Percentiles rank a stretch among this genome's conserved stretches.
Evolutionary conservation across 805 yeast genomes (phyloP).

Genomic region (Saccharomycopsis selenospora): DNA sequence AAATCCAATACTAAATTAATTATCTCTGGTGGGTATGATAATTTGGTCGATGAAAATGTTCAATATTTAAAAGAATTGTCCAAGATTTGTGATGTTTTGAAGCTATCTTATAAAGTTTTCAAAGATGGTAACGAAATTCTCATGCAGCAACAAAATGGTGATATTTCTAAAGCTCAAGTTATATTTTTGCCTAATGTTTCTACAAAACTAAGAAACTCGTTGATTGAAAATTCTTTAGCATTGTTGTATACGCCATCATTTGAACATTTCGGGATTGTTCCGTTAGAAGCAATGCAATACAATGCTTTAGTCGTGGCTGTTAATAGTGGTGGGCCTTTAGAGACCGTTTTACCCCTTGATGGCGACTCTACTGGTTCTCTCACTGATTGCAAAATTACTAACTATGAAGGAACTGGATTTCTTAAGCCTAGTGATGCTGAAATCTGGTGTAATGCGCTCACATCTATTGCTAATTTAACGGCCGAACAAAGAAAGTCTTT

Average conservation of each 20-base stretch:
- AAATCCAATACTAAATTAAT: slow-evolving; percentile 42
- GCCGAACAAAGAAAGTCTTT: slow-evolving; percentile 19
- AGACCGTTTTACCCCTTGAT: slow-evolving; percentile 42
- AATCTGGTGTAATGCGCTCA: slow-evolving; percentile 50
- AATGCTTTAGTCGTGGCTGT: slow-evolving; percentile 82
- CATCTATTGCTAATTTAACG: slow-evolving; percentile 30
- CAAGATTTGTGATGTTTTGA: slow-evolving; percentile 37
- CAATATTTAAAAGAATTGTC: slow-evolving; percentile 59
- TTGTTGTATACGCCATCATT: slow-evolving; percentile 82
- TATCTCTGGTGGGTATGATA: slow-evolving; percentile 89
- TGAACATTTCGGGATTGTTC: slow-evolving; percentile 98
- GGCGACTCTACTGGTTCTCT: slow-evolving; percentile 24
- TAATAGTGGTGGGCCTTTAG: slow-evolving; percentile 89
- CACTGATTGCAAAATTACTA: slow-evolving; percentile 9
- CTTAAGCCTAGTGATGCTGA: slow-evolving; percentile 40
- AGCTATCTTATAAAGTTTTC: slow-evolving; percentile 40
- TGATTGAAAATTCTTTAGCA: slow-evolving; percentile 50
- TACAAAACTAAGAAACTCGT: slow-evolving; percentile 51
- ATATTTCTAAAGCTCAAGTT: slow-evolving; percentile 33
- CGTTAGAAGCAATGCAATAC: slow-evolving; percentile 85
- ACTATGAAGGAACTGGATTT: slow-evolving; percentile 55
- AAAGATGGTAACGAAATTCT: slow-evolving; percentile 26
- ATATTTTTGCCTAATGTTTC: slow-evolving; percentile 78
- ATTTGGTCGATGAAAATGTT: slow-evolving; percentile 66
- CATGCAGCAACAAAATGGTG: slow-evolving; percentile 7